Evolutionary conservation across 352 stramenopile species (phyloP).

Genomic region (Globisporangium okanoganense): DNA sequence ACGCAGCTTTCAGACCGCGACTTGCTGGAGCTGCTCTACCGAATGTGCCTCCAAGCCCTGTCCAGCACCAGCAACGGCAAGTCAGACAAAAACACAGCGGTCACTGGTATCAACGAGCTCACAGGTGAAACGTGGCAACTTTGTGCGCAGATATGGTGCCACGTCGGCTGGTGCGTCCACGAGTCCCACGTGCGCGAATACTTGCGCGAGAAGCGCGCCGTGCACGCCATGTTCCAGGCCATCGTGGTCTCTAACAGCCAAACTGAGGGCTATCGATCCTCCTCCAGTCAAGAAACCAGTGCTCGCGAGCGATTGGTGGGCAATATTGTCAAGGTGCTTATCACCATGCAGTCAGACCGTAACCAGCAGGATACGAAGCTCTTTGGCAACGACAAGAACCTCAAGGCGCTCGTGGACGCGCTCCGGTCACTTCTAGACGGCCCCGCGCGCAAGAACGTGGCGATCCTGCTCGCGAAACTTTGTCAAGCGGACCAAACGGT

Average conservation of each 20-base stretch:
- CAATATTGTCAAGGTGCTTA: slow-evolving; percentile 69
- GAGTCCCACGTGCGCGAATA: slow-evolving; percentile 27
- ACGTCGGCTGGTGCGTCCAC: slow-evolving; percentile 58
- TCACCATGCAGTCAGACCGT: slow-evolving; percentile 33
- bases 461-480: slow-evolving; percentile 69
- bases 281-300: slow-evolving; percentile 8
- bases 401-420: slow-evolving; percentile 37
- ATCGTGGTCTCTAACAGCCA: slow-evolving; percentile 31
- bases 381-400: slow-evolving; percentile 23
- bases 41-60: slow-evolving; percentile 24
- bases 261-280: slow-evolving; percentile 4
- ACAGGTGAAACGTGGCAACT: slow-evolving; percentile 44
- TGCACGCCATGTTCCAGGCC: slow-evolving; percentile 38
- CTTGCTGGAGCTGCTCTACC: slow-evolving; percentile 29
- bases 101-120: neutral
- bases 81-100: neutral
- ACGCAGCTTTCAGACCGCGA: slow-evolving; percentile 14
- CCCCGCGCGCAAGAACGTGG: slow-evolving; percentile 67
- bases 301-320: slow-evolving; percentile 51
- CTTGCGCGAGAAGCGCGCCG: slow-evolving; percentile 28
- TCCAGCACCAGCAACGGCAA: slow-evolving; percentile 2
- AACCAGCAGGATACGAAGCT: slow-evolving; percentile 11
- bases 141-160: slow-evolving; percentile 65
- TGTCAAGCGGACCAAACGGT: slow-evolving; percentile 43
- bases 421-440: slow-evolving; percentile 46